These are phyloP conservation scores for Sarocladium strictum DNA, from an alignment of 2,329 filamentous ascomycete genomes.

Conservation along the genomic window DNA sequence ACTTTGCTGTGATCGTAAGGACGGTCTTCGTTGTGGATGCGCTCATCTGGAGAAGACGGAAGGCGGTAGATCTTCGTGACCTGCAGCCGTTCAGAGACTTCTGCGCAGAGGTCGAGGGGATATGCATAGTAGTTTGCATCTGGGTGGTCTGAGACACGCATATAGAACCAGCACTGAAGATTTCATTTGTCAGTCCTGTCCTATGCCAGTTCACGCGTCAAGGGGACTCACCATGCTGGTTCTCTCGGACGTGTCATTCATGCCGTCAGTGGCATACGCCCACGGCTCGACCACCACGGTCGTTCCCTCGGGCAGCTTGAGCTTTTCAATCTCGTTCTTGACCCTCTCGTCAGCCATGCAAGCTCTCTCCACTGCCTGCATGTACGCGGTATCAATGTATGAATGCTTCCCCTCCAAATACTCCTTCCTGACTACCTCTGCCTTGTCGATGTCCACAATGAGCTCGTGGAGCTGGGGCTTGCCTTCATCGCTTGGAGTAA, in stretches of 20 bases:
- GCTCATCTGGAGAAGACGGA: conserved; percentile 28
- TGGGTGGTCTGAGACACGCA: conserved; percentile 25
- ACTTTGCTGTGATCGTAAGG: conserved; percentile 35
- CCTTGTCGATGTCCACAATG: conserved; percentile 22
- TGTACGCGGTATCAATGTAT: conserved; percentile 40
- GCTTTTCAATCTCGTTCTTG: conserved; percentile 32
- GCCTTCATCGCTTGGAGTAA: conserved; percentile 13
- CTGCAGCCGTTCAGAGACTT: conserved; percentile 38
- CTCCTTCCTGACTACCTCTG: conserved; percentile 19
- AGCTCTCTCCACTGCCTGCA: conserved; percentile 39
- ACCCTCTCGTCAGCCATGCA: conserved; percentile 38
- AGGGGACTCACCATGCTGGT: conserved; percentile 39
- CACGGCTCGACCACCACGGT: conserved; percentile 46
- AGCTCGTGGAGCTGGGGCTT: conserved; percentile 22
- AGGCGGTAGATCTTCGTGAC: conserved; percentile 42
- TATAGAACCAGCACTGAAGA: conserved; percentile 23
- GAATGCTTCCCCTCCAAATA: conserved; percentile 36
- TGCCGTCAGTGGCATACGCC: conserved; percentile 49
- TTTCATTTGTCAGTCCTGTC: not conserved
- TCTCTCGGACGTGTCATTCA: conserved; percentile 41
- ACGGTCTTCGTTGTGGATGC: conserved; percentile 21
- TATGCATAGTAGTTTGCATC: conserved; percentile 53
- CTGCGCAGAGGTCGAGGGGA: conserved; percentile 44
- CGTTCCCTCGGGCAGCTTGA: conserved; percentile 38
- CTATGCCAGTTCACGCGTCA: accelerated